Percentiles rank a stretch among this genome's conserved stretches.
phyloP scores from a whole-genome alignment of 1,284 basidiomycete species.

The Rhodotorula mucilaginosa region DNA sequence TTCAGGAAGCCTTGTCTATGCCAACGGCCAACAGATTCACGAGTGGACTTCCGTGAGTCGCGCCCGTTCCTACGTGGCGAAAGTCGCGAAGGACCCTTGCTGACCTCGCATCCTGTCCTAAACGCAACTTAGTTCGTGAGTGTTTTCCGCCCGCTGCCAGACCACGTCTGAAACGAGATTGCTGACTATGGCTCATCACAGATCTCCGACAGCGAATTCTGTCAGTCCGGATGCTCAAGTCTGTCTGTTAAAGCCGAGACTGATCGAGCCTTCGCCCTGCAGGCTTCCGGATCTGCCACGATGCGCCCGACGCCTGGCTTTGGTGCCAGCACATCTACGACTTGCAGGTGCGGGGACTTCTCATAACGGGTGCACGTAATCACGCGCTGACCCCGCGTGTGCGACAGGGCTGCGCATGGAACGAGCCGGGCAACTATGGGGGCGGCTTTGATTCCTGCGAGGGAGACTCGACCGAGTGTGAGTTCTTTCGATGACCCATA shows the following conservation, averaged over 20 bases:
- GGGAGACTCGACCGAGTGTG: conserved; percentile 21
- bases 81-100: too few species aligned
- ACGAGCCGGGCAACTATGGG: conserved; percentile 41
- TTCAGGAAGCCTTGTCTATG: conserved; percentile 12
- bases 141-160: neutral
- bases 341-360: conserved; percentile 1
- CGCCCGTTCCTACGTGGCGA: neutral
- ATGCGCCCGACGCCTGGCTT: conserved; percentile 25
- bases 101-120: too few species aligned
- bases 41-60: conserved; percentile 22
- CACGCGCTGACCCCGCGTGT: neutral
- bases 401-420: conserved; percentile 39
- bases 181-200: neutral
- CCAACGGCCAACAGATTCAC: conserved; percentile 22
- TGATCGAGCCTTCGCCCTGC: neutral
- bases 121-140: neutral
- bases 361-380: neutral
- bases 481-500: neutral
- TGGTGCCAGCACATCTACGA: conserved; percentile 37
- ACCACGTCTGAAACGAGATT: too few species aligned
- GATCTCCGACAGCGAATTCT: conserved; percentile 33
- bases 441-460: conserved; percentile 33
- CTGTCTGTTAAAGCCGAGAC: neutral
- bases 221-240: neutral
- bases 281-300: conserved; percentile 7